phyloP scores from a whole-genome alignment of 441 rosid genomes.

The Erodium texanum region DNA sequence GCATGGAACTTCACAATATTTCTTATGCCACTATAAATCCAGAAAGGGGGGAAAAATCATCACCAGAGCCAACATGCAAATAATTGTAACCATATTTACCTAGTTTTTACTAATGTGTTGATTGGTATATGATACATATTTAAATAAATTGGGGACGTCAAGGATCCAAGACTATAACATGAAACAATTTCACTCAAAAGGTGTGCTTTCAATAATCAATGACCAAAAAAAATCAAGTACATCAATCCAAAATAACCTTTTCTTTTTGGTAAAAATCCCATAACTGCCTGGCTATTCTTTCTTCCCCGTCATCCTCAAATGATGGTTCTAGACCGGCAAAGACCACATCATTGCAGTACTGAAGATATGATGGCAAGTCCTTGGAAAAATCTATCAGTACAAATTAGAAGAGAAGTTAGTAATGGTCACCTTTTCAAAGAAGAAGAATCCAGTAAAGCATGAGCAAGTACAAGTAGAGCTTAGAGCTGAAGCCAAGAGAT shows the following conservation, averaged over 20 bases:
- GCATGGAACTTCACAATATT: not conserved
- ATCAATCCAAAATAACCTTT: constrained; percentile 28
- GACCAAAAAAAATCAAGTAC: not conserved
- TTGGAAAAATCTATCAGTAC: constrained; percentile 32
- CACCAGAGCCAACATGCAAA: no score
- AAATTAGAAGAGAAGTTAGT: not conserved
- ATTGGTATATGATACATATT: not conserved
- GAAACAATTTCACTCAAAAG: not conserved
- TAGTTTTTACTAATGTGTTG: not conserved
- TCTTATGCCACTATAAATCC: not conserved
- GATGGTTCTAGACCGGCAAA: constrained; percentile 55
- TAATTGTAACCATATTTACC: not conserved
- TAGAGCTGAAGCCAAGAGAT: not conserved
- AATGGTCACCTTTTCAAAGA: not conserved
- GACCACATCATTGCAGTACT: constrained; percentile 55
- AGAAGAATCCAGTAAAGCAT: not conserved
- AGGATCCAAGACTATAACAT: not conserved
- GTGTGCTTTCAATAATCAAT: no score
- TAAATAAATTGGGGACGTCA: not conserved
- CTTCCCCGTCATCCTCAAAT: constrained; percentile 39
- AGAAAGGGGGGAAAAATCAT: not conserved
- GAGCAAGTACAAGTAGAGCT: not conserved
- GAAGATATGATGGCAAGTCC: constrained; percentile 49
- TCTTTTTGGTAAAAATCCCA: constrained; percentile 46
- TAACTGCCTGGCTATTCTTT: constrained; percentile 33